Evolutionary conservation across 2,329 filamentous ascomycete genomes (phyloP), one percentile per base, ranked within the genome.

Genomic region (Saccharata proteae): DNA sequence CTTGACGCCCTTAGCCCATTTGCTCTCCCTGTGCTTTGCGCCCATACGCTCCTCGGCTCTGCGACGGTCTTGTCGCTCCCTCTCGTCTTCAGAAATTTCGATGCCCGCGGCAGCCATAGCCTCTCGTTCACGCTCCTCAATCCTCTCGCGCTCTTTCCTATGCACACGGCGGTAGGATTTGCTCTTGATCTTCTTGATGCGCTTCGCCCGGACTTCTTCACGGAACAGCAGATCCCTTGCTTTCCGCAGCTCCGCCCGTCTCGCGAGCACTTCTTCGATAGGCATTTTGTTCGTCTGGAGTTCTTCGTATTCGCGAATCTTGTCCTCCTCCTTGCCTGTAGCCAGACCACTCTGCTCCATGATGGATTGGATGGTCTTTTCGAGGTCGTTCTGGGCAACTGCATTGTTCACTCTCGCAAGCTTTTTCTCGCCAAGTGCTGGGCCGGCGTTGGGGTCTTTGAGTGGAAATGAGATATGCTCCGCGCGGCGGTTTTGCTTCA

Each of bases 171-270:
- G 81, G 52, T 93, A 98, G 1, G 85, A 74, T 56, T 94, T 98
- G 52, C 82, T 92, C 67, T 98, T 98, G 62, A 98, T 98, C 65
- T 96, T 96, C 62, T 94, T 93, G 59, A 98, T 84, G 15, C 90
- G 78, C 59, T 86, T 92, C 6, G 85, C 74, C 35, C 85, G 79
- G 25, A 85, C 77, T 48, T 92, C 80, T 57, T 96, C 88, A 8
- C 86, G 72, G 45, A 92, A 93, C 41, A 88, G 69, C 6, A 93
- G 61, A 46, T 96, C 88, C 43, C 90, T 71, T 40, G 82, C 76
- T 52, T 76, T 77, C 9, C 90, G 77, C 35, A 88, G 69, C 48
- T 86, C 75, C 28, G 77, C 74, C 34, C 77, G 69, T 15, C 82
- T 68, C 28, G 77, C 78, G 51, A 77, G 71, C 16, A 83, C 72